Evolutionary conservation across 2,329 filamentous ascomycete genomes (phyloP), one percentile per base, ranked within the genome.

Genomic region (Rachicladosporium sp.): DNA sequence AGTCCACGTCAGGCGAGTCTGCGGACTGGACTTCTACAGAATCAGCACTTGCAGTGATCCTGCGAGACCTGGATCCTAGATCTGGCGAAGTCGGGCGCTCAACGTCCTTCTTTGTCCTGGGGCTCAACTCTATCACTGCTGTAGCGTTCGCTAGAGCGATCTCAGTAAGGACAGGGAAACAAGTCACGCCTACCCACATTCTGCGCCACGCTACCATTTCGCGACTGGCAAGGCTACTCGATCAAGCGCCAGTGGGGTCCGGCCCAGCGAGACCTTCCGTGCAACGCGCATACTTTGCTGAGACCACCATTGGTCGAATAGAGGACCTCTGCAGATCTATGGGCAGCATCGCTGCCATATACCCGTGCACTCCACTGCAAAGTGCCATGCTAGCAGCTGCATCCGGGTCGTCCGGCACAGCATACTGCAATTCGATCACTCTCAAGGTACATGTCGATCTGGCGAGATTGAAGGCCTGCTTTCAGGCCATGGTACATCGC

Each of bases 341-440:
- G 23, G 23, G 10, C 7, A 6, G 23, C 10, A 27, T 32, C 5
- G 30, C 19, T 4, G 66, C 64, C 1, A 67, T 93, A 6, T 62
- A 88, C 4, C 87, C 87, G 1, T 94, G 88, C 54, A 93, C 86
- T 1, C 82, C 87, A 1, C 64, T 95, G 0, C 88, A 95, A 57
- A 82, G 93, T 62, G 82, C 80, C 1, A 94, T 94, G 86, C 66
- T 94, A 1, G 79, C 77, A 2, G 73, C 75, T 6, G 62, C 62
- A 19, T 48, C 57, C 3, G 61, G 62, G 50, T 65, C 45, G 2
- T 59, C 59, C 1, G 57, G 63, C 8, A 60, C 62, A 1, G 68
- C 76, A 2, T 94, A 94, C 55, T 76, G 73, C 51, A 94, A 93
- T 55, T 74, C 73, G 35, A 75, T 84, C 41, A 59, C 80, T 0